Evolutionary conservation across 306 rosid genomes (phyloP).

Genomic region (Biancaea sappan): DNA sequence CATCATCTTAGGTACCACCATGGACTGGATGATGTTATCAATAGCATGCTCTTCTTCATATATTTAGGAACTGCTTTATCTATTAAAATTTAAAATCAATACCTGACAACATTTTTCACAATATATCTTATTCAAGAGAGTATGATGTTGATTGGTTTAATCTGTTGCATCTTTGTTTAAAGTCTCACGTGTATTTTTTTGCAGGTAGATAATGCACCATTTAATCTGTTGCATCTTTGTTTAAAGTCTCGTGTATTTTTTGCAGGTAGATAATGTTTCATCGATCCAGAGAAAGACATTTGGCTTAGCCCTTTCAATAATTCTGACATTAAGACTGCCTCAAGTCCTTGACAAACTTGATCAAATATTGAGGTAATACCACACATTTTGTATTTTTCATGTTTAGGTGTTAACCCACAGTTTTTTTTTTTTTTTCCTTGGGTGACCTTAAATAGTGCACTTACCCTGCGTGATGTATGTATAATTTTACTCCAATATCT

Average conservation of each 20-base stretch:
- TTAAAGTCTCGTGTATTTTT: constrained; percentile 20
- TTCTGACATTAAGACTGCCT: constrained; percentile 84
- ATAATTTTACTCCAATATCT: background rate
- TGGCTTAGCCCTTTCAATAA: constrained; percentile 90
- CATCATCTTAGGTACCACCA: background rate
- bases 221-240: constrained; percentile 29
- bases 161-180: constrained; percentile 24
- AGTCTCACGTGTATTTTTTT: constrained; percentile 21
- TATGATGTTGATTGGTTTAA: constrained; percentile 28
- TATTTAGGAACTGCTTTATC: constrained; percentile 21
- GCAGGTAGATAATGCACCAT: constrained; percentile 93
- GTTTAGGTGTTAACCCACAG: background rate
- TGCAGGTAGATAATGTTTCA: constrained; percentile 87
- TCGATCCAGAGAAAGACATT: constrained; percentile 81
- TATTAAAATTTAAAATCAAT: constrained; percentile 31
- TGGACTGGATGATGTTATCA: background rate
- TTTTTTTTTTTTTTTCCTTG: background rate
- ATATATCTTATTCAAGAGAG: background rate
- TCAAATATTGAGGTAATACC: constrained; percentile 81
- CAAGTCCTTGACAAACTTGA: constrained; percentile 94
- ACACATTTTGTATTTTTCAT: too few species aligned
- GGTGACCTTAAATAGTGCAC: background rate
- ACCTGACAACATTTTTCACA: background rate
- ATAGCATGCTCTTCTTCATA: constrained; percentile 23
- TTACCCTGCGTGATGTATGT: background rate